Evolutionary conservation across 2,329 filamentous ascomycete genomes (phyloP).

Genomic region (Cordyceps fumosorosea): DNA sequence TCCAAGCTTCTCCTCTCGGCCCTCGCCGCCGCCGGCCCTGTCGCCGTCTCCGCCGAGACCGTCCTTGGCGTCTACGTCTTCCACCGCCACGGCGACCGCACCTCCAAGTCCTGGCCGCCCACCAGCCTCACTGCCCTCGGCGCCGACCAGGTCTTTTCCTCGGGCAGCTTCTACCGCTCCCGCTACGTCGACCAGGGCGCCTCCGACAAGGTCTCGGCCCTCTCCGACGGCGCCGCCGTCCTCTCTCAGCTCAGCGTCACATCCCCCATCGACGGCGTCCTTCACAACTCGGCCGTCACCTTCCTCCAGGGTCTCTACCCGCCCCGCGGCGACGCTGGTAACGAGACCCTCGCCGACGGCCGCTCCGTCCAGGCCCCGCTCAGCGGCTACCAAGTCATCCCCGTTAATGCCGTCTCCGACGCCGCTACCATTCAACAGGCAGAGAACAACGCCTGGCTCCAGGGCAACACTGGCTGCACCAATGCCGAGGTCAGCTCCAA

Average conservation of each 20-base stretch:
- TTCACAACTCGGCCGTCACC: conserved; percentile 71
- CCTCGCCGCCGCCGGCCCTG: conserved; percentile 31
- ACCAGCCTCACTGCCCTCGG: conserved; percentile 73
- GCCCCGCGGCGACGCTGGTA: conserved; percentile 47
- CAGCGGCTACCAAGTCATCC: conserved; percentile 78
- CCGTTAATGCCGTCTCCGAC: conserved; percentile 55
- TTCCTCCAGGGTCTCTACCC: conserved; percentile 88
- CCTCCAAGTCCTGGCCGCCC: conserved; percentile 65
- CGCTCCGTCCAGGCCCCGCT: conserved; percentile 60
- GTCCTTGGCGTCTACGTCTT: conserved; percentile 81
- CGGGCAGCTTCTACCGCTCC: conserved; percentile 67
- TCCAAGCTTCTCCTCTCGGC: conserved; percentile 35
- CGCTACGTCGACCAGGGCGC: conserved; percentile 64
- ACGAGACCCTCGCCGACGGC: conserved; percentile 65
- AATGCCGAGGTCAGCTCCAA: conserved; percentile 50
- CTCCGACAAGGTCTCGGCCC: conserved; percentile 53
- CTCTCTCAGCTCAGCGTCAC: conserved; percentile 65
- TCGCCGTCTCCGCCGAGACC: conserved; percentile 45
- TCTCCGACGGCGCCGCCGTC: conserved; percentile 61
- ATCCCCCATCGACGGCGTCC: conserved; percentile 67
- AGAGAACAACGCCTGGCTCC: conserved; percentile 52
- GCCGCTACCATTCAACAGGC: conserved; percentile 48
- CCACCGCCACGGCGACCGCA: conserved; percentile 84
- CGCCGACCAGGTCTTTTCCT: conserved; percentile 65
- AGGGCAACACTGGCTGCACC: conserved; percentile 50